These are phyloP conservation scores for Aspergillus sclerotiicarbonarius DNA, from an alignment of 495 filamentous ascomycete genomes.

Conservation along the genomic window DNA sequence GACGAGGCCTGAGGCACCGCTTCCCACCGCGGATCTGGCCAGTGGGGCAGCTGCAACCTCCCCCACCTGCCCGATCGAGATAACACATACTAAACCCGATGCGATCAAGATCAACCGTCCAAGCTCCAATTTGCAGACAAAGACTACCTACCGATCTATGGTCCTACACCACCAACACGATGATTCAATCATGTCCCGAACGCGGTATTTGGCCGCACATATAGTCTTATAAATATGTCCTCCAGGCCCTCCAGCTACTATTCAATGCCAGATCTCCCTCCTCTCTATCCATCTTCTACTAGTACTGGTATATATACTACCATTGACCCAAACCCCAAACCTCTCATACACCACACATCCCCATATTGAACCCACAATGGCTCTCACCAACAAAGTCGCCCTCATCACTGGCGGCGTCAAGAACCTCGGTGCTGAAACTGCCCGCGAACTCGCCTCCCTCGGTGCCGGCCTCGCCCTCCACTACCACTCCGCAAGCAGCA, in stretches of 20 bases:
- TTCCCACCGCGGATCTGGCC: too few relatives aligned
- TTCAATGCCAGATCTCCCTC: slow-evolving; percentile 14
- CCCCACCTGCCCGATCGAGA: slow-evolving; percentile 8
- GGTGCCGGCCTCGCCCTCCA: too few relatives aligned
- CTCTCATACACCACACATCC: too few relatives aligned
- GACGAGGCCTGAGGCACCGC: too few relatives aligned
- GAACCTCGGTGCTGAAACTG: too few relatives aligned
- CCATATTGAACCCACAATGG: too few relatives aligned
- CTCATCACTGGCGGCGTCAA: too few relatives aligned
- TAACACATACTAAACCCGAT: slow-evolving; percentile 17
- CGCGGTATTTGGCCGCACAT: neutral
- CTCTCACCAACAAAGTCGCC: too few relatives aligned
- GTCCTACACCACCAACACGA: neutral
- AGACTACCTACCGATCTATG: neutral
- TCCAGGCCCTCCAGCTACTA: neutral
- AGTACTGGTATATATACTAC: too few relatives aligned
- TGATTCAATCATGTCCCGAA: neutral
- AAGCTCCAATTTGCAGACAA: neutral
- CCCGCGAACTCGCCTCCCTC: too few relatives aligned
- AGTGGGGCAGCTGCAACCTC: neutral
- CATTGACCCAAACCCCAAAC: too few relatives aligned
- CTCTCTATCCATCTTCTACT: slow-evolving; percentile 21
- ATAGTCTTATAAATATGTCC: neutral
- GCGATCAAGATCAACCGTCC: neutral
- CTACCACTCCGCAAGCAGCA: too few relatives aligned